Evolutionary conservation across 441 rosid species (phyloP), one percentile per base, ranked within the genome.

Genomic region (Rhodomyrtus psidioides): DNA sequence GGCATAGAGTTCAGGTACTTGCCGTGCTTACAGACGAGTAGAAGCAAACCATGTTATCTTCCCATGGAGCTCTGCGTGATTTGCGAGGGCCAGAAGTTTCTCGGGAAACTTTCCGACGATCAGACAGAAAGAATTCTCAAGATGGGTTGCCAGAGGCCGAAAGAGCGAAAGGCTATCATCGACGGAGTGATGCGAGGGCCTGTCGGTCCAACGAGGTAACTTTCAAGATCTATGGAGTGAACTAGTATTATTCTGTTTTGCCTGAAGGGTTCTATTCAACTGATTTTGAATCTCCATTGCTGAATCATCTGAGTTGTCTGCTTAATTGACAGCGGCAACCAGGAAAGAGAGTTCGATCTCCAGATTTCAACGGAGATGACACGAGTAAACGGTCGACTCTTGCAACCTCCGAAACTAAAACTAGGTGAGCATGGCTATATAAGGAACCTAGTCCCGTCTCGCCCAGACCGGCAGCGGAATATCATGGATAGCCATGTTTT

Each of bases 31-130:
- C 99, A 96, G 92, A 93, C 94, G 42, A 94, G 98, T 91, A 93
- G 98, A 92, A 93, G 95, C 59, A 97, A 93, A 83, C 98, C 98
- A 26, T 97, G 98, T 89, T 97, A 97, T 90, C 97, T 97, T 88
- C 98, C 99, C 24, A 96, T 96, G 98, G 99, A 97, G 86, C 96
- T 97, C 28, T 97, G 98, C 86, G 91, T 95, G 91, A 96, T 97
- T 39, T 95, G 98, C 87, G 99, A 97, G 91, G 99, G 99, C 51
- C 99, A 97, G 91, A 97, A 96, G 88, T 97, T 97, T 92, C 98
- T 96, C 13, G 98, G 99, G 28, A 97, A 96, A 90, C 97, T 97
- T 44, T 93, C 99, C 0, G 99, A 97, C 91, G 99, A 95, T 89
- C 99, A 97, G 91, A 95, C 98, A 44, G 94, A 95, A 28, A 94